Percentiles rank a stretch among this genome's conserved stretches.
These are phyloP conservation scores for Boletus subparvulus DNA, from an alignment of 768 basidiomycete genomes.

Conservation along the genomic window DNA sequence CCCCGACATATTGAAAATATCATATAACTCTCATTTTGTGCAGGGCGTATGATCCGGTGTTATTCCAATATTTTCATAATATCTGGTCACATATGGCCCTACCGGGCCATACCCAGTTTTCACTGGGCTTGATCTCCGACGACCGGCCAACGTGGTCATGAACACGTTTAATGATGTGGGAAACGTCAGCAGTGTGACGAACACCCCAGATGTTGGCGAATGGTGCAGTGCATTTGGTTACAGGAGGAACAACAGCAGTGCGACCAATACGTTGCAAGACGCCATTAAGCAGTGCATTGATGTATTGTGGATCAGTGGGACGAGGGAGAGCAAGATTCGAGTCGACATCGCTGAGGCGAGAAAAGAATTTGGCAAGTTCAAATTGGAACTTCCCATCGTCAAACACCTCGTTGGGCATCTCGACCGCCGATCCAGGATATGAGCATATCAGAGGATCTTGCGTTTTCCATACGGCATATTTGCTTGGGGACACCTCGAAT, in stretches of 20 bases:
- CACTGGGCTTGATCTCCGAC: no score
- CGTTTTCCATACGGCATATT: neutral
- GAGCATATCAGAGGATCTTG: conserved; percentile 10
- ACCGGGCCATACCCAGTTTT: no score
- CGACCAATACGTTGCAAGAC: no score
- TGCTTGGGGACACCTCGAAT: conserved; percentile 38
- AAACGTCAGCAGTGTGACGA: conserved; percentile 3
- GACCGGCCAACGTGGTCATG: conserved; percentile 18
- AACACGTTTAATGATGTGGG: conserved; percentile 25
- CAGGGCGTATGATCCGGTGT: no score
- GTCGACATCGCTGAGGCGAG: no score
- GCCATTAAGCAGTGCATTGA: no score
- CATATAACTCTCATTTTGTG: no score
- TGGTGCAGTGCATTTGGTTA: conserved; percentile 8
- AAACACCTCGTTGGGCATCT: conserved; percentile 18
- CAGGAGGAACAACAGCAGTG: conserved; percentile 8
- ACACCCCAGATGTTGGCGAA: neutral
- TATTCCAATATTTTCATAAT: no score
- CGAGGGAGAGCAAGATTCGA: no score
- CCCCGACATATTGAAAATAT: no score
- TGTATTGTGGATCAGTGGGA: no score
- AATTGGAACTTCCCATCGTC: neutral
- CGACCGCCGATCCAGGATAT: conserved; percentile 41
- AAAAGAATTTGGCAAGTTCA: neutral
- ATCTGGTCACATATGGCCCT: no score